Conservation (phyloP, 176 grass and related monocot genomes). For the Cenchrus fungigraminus region DNA sequence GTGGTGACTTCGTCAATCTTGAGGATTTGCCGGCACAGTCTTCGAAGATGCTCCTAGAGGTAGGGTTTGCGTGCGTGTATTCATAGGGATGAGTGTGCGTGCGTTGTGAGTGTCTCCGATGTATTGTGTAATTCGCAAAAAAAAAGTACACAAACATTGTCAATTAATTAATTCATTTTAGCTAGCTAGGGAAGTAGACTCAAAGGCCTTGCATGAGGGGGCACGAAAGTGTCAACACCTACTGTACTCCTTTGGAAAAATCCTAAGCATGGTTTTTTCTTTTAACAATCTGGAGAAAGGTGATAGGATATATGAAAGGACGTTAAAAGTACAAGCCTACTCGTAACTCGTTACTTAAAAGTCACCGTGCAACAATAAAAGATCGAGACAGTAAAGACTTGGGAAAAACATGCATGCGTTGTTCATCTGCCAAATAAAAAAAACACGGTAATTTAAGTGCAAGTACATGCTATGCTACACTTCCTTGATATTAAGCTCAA, state of each 20-base stretch:
- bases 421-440: not conserved
- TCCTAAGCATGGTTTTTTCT: not conserved
- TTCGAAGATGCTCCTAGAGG: no score
- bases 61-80: no score
- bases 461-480: not conserved
- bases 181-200: not conserved
- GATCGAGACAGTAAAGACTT: not conserved
- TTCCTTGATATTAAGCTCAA: not conserved
- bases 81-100: no score
- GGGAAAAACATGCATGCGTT: not conserved
- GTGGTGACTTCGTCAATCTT: no score
- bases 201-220: not conserved
- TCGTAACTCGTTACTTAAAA: not conserved
- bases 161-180: not conserved
- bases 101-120: no score
- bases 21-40: no score
- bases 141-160: not conserved
- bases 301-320: not conserved
- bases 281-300: not conserved
- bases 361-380: not conserved
- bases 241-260: not conserved
- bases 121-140: no score
- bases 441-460: not conserved
- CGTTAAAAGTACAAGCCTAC: not conserved
- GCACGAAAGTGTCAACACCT: conserved; percentile 23